phyloP scores from a whole-genome alignment of 495 filamentous ascomycete genomes.

The Endocarpon pusillum region DNA sequence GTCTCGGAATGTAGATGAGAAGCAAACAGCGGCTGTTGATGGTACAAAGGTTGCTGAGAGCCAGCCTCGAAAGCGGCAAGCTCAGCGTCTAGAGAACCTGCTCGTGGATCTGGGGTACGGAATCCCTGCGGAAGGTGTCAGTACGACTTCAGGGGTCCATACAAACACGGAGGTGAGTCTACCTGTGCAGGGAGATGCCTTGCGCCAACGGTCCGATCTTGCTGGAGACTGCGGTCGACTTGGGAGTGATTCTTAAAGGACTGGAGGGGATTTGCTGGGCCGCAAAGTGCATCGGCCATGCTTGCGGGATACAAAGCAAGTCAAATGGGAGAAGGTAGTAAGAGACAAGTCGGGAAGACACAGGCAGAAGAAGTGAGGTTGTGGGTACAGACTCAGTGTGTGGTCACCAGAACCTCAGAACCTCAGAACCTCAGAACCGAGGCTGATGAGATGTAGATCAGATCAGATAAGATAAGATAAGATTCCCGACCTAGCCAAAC shows the following conservation, averaged over 20 bases:
- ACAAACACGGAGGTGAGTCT: constrained; percentile 5
- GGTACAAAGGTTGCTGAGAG: constrained; percentile 19
- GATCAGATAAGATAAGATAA: too few species aligned
- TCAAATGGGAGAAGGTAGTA: too few species aligned
- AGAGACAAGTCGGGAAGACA: too few species aligned
- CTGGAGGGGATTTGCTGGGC: constrained; percentile 77
- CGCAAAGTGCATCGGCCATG: constrained; percentile 79
- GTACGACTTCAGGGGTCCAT: constrained; percentile 6
- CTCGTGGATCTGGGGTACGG: constrained; percentile 36
- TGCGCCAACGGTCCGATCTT: constrained; percentile 40
- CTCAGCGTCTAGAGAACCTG: constrained; percentile 44
- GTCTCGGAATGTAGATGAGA: not conserved
- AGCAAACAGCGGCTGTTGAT: not conserved
- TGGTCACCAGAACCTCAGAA: too few species aligned
- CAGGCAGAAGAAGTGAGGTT: too few species aligned
- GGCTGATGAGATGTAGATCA: too few species aligned
- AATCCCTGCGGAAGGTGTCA: constrained; percentile 35
- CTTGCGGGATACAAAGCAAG: too few species aligned
- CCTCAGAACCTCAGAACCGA: too few species aligned
- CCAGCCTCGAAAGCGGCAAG: constrained; percentile 57
- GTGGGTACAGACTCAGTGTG: too few species aligned
- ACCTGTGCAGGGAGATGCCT: constrained; percentile 39
- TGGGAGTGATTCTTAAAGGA: constrained; percentile 67
- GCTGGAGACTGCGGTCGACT: constrained; percentile 65
- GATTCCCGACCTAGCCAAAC: too few species aligned